Evolutionary conservation across 2,329 filamentous ascomycete species (phyloP).

Genomic region (Myriosclerotinia scirpicola): DNA sequence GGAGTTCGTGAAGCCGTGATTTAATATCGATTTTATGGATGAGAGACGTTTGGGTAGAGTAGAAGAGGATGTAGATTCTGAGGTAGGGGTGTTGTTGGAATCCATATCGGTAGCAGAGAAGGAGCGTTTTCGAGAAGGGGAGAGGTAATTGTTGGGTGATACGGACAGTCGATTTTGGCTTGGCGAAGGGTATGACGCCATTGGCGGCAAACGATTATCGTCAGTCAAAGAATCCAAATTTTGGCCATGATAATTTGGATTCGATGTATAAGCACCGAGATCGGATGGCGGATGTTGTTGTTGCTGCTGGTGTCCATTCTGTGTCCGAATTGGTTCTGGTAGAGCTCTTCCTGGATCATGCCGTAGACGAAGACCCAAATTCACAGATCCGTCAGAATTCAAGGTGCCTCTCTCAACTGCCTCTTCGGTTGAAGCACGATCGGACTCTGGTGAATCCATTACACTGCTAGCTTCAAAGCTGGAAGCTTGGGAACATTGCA

Average conservation of each 20-base stretch:
- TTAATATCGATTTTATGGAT: slow-evolving; percentile 75
- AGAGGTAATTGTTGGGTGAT: slow-evolving; percentile 61
- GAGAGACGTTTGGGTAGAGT: slow-evolving; percentile 62
- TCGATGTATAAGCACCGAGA: slow-evolving; percentile 47
- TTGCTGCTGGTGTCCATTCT: slow-evolving; percentile 32
- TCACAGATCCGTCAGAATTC: slow-evolving; percentile 65
- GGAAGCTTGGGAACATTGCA: slow-evolving; percentile 47
- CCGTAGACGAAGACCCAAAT: slow-evolving; percentile 56
- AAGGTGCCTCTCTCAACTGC: slow-evolving; percentile 49
- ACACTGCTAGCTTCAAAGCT: slow-evolving; percentile 49
- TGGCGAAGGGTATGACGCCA: slow-evolving; percentile 39
- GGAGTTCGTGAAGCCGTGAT: slow-evolving; percentile 47
- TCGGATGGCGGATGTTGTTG: slow-evolving; percentile 45
- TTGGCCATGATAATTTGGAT: slow-evolving; percentile 32
- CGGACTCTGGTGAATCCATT: slow-evolving; percentile 40
- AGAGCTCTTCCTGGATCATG: slow-evolving; percentile 39
- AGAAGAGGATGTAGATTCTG: slow-evolving; percentile 27
- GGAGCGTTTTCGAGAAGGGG: slow-evolving; percentile 63
- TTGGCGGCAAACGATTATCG: slow-evolving; percentile 59
- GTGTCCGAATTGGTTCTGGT: slow-evolving; percentile 36
- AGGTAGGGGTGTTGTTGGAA: slow-evolving; percentile 27
- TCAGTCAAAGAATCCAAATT: slow-evolving; percentile 49
- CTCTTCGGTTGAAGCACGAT: slow-evolving; percentile 37
- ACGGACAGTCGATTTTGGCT: slow-evolving; percentile 58
- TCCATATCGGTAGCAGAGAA: slow-evolving; percentile 62